Percentiles rank a stretch among this genome's conserved stretches.
These are phyloP conservation scores for Alternaria brassicae DNA, from an alignment of 2,329 filamentous ascomycete species.

Conservation along the genomic window DNA sequence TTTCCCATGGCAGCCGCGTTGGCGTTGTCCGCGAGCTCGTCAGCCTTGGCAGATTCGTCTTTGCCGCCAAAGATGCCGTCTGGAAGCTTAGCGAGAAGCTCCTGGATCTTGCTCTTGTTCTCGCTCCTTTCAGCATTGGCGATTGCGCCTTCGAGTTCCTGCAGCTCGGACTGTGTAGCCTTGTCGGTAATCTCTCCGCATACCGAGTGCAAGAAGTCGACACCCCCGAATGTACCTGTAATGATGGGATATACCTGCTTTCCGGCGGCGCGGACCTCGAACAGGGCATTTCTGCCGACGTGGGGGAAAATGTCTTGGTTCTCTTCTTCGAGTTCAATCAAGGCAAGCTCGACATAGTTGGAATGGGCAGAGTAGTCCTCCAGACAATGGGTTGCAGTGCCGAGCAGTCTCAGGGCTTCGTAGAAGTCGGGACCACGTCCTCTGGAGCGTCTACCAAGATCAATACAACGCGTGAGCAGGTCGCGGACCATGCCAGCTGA, in stretches of 20 bases:
- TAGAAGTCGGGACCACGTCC: slow-evolving; percentile 79
- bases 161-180: slow-evolving; percentile 86
- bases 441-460: slow-evolving; percentile 79
- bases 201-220: slow-evolving; percentile 92
- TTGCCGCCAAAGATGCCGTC: slow-evolving; percentile 78
- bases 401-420: slow-evolving; percentile 84
- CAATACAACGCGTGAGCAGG: slow-evolving; percentile 75
- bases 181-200: slow-evolving; percentile 84
- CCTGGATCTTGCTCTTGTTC: slow-evolving; percentile 77
- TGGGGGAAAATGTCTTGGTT: slow-evolving; percentile 77
- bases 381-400: slow-evolving; percentile 87
- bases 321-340: slow-evolving; percentile 83
- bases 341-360: slow-evolving; percentile 87
- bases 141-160: slow-evolving; percentile 86
- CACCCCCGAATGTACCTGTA: slow-evolving; percentile 92
- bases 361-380: slow-evolving; percentile 92
- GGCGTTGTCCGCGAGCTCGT: slow-evolving; percentile 80
- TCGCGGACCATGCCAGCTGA: slow-evolving; percentile 78
- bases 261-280: slow-evolving; percentile 72
- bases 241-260: slow-evolving; percentile 78
- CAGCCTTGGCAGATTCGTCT: slow-evolving; percentile 76
- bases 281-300: slow-evolving; percentile 75
- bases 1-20: slow-evolving; percentile 77
- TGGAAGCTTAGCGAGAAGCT: slow-evolving; percentile 82
- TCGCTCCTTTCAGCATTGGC: slow-evolving; percentile 66